A percentile compares a stretch with the other conserved stretches of the same genome.
These are phyloP conservation scores for Nigrograna mackinnonii DNA, from an alignment of 2,329 filamentous ascomycete genomes.

Conservation along the genomic window DNA sequence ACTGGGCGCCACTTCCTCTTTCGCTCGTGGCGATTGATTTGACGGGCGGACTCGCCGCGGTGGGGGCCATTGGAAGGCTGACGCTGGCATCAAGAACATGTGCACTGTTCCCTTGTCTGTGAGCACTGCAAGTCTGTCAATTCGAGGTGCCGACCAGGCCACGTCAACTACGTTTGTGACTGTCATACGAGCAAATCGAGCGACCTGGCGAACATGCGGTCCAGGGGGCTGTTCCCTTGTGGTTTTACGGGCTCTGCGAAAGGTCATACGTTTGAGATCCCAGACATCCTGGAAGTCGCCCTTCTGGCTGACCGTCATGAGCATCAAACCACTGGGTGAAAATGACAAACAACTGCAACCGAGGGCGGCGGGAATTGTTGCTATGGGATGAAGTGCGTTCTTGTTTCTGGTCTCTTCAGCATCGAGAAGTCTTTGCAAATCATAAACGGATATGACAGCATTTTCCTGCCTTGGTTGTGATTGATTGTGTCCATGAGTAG, in stretches of 20 bases:
- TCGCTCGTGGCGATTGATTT: constrained; percentile 21
- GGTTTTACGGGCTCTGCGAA: constrained; percentile 44
- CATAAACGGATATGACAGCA: constrained; percentile 74
- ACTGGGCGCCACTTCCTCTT: constrained; percentile 34
- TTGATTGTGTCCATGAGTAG: constrained; percentile 70
- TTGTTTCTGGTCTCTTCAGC: constrained; percentile 52
- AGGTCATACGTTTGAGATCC: constrained; percentile 69
- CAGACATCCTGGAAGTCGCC: constrained; percentile 83
- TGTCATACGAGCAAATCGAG: constrained; percentile 88
- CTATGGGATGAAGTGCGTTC: constrained; percentile 62
- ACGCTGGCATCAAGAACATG: constrained; percentile 81
- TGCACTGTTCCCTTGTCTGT: constrained; percentile 96
- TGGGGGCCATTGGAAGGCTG: constrained; percentile 86
- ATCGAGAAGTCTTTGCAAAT: constrained; percentile 63
- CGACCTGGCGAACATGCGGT: constrained; percentile 74
- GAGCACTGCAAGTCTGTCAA: constrained; percentile 83
- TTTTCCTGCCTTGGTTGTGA: constrained; percentile 62
- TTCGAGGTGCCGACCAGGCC: constrained; percentile 80
- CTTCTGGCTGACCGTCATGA: constrained; percentile 81
- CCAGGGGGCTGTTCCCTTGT: constrained; percentile 33
- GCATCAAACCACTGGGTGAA: constrained; percentile 70
- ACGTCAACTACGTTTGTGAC: constrained; percentile 90
- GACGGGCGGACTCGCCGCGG: constrained; percentile 51
- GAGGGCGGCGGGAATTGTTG: constrained; percentile 71
- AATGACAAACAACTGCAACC: constrained; percentile 84